These are phyloP conservation scores for Heracleum sosnowskyi DNA, from an alignment of 129 eudicot genomes.

Conservation along the genomic window DNA sequence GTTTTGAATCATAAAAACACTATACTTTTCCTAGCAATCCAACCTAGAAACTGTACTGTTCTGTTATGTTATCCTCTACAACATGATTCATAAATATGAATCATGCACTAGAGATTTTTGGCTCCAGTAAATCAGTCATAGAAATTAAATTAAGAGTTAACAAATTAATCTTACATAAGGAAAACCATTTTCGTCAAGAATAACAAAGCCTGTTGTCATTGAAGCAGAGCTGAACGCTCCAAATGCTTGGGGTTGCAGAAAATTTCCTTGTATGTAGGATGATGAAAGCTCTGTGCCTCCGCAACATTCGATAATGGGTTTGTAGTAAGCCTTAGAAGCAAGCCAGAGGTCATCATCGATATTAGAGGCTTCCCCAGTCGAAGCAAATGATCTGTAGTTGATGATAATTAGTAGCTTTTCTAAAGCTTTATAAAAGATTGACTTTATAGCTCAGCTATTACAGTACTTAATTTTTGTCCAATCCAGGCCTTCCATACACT, in stretches of 20 bases:
- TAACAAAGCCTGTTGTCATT: conserved; percentile 66
- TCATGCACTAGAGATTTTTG: not conserved
- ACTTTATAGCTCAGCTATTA: not conserved
- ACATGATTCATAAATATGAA: not conserved
- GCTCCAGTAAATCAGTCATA: not conserved
- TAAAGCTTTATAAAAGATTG: not conserved
- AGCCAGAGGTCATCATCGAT: conserved; percentile 99
- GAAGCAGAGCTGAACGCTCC: conserved; percentile 86
- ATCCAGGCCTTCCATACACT: conserved; percentile 83
- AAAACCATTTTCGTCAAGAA: conserved; percentile 61
- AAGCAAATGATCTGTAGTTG: conserved; percentile 49
- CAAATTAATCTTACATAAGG: conserved; percentile 56
- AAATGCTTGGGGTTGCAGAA: conserved; percentile 85
- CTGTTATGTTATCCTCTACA: not conserved
- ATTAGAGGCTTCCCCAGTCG: conserved; percentile 89
- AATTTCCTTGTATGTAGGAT: conserved; percentile 58
- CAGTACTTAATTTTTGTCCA: conserved; percentile 80
- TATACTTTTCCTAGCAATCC: not conserved
- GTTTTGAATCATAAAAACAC: not conserved
- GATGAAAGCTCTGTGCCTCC: conserved; percentile 99
- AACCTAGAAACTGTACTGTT: not conserved
- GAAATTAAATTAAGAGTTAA: not conserved
- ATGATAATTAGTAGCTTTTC: not conserved
- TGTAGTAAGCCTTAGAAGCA: conserved; percentile 71
- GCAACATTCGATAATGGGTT: conserved; percentile 83